phyloP scores from a whole-genome alignment of 192 early-diverging fungal genomes.

The Entomortierella beljakovae region DNA sequence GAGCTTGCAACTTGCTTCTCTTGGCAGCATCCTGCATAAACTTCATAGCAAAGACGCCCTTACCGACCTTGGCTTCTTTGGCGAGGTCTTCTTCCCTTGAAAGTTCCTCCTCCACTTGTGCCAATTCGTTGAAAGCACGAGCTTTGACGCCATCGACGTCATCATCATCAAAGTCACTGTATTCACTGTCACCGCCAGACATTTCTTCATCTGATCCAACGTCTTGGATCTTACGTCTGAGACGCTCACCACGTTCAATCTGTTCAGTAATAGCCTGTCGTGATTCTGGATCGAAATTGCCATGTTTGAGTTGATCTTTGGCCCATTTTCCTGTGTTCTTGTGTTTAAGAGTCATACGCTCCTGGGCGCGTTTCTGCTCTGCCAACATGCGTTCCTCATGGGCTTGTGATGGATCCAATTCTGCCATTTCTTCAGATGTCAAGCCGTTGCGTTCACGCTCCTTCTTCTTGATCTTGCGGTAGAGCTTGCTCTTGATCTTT shows the following conservation, averaged over 20 bases:
- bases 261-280: constrained; percentile 90
- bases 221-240: constrained; percentile 87
- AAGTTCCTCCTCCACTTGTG: constrained; percentile 61
- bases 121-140: constrained; percentile 63
- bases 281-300: constrained; percentile 66
- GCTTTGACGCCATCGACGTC: constrained; percentile 55
- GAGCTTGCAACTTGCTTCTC: constrained; percentile 61
- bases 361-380: constrained; percentile 86
- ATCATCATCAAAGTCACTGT: constrained; percentile 62
- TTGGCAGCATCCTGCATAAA: constrained; percentile 94
- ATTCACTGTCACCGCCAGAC: constrained; percentile 54
- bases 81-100: constrained; percentile 50
- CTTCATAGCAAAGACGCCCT: constrained; percentile 95
- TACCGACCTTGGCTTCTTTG: constrained; percentile 63
- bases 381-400: constrained; percentile 73
- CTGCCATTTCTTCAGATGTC: constrained; percentile 65
- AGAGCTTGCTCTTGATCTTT: constrained; percentile 99
- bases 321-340: constrained; percentile 99
- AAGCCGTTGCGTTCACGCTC: constrained; percentile 71
- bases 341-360: constrained; percentile 93
- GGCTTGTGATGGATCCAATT: constrained; percentile 77
- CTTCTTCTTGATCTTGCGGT: constrained; percentile 88
- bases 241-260: constrained; percentile 78
- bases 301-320: constrained; percentile 78
- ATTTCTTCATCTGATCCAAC: constrained; percentile 69